Base-by-base conservation (phyloP, 768 basidiomycete species). In the Leccinum longicurvipes region DNA sequence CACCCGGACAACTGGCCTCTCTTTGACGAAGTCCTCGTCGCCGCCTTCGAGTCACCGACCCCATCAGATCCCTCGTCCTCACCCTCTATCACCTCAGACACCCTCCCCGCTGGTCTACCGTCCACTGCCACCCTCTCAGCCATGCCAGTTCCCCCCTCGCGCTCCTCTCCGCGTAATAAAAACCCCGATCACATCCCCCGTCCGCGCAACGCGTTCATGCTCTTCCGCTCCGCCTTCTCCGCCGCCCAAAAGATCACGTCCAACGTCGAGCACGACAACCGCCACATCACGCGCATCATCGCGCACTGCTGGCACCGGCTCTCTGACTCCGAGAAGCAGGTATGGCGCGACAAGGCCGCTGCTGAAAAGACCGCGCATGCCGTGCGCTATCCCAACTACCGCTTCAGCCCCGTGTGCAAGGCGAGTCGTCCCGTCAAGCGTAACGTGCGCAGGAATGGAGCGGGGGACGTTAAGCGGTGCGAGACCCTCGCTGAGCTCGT, bases 201-300 rank as follows among this genome's bases (percentile, higher is more conserved):
- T 41, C 73, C 73, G 1, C 60, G 74, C 3, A 78, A 77, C 59
- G 77, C 76, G 39, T 77, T 78, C 64, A 77, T 86, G 76, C 78
- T 85, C 66, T 86, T 80, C 67, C 78, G 84, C 21, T 85, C 81
- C 24, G 81, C 79, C 53, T 83, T 86, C 50, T 80, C 81, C 39
- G 77, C 79, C 4, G 75, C 76, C 7, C 76, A 79, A 41, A 81
- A 78, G 57, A 75, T 82, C 56, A 67, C 60, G 49, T 71, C 73
- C n/a, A 68, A 64, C 19, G 72, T 83, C 59, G 83, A 85, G 63
- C 76, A 73, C 58, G 81, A 85, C 63, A 79, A 84, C 62, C 73
- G 82, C 28, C 78, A 82, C 55, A 81, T 85, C 63, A 82, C 82
- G 46, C 77, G 80, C 54, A 80, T 82, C 63, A 74, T 80, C 32